These are phyloP conservation scores for Termitomyces sp. DNA, from an alignment of 1,284 basidiomycete genomes.

Conservation along the genomic window DNA sequence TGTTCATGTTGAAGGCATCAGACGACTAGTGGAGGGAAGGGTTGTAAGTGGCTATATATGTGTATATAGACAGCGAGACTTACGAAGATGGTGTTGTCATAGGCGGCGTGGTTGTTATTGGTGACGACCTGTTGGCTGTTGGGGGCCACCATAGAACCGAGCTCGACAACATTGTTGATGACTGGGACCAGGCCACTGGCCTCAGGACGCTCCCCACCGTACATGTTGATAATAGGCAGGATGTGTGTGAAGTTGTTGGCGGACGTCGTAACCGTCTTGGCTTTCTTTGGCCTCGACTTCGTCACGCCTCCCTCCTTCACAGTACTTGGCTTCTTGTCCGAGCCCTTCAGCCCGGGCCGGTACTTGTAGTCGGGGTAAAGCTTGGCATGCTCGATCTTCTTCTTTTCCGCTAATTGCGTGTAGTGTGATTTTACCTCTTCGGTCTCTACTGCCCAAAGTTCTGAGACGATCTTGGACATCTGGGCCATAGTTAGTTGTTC, in stretches of 20 bases:
- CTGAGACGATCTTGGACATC: not conserved
- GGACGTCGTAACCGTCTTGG: not conserved
- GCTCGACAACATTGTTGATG: not conserved
- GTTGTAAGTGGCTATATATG: not conserved
- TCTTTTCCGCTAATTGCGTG: not conserved
- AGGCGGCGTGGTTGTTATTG: not conserved
- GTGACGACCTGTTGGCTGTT: not conserved
- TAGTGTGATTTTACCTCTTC: not conserved
- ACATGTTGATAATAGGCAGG: not conserved
- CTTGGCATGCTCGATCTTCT: not conserved
- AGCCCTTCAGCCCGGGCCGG: not conserved
- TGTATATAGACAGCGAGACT: not conserved
- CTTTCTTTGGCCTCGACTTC: not conserved
- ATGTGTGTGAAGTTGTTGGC: not conserved
- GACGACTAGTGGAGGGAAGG: not conserved
- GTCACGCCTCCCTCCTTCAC: not conserved
- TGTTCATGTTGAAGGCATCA: not conserved
- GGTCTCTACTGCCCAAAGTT: not conserved
- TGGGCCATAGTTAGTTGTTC: not conserved
- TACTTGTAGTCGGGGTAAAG: not conserved
- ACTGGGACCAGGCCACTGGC: not conserved
- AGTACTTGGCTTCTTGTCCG: not conserved
- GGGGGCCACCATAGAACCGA: not conserved
- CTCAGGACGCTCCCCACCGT: not conserved
- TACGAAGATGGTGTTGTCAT: not conserved